Evolutionary conservation across 2,329 filamentous ascomycete genomes (phyloP).

Genomic region (Coleophoma cylindrospora): DNA sequence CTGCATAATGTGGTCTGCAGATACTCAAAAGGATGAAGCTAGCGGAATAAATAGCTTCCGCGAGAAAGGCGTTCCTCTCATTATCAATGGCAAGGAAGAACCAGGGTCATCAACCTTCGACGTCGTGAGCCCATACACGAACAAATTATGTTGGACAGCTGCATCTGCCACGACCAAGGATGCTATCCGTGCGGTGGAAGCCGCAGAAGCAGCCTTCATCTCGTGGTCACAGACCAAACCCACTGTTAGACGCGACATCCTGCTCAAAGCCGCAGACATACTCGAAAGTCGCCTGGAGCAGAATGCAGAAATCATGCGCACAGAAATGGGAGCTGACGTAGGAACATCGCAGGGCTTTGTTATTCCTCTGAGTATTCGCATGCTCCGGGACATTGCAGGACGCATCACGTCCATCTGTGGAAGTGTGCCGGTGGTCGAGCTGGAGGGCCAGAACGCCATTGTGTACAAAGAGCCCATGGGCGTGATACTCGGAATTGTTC

Average conservation of each 20-base stretch:
- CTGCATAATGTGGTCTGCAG: too few relatives aligned
- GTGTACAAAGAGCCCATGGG: conserved; percentile 62
- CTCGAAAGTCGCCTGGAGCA: conserved; percentile 46
- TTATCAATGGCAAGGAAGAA: conserved; percentile 40
- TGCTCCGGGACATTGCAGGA: conserved; percentile 36
- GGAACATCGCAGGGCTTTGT: conserved; percentile 31
- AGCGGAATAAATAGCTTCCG: too few relatives aligned
- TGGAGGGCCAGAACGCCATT: conserved; percentile 51
- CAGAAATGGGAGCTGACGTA: conserved; percentile 43
- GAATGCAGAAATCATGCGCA: conserved; percentile 41
- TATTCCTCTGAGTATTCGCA: conserved; percentile 24
- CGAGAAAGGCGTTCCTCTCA: conserved; percentile 30
- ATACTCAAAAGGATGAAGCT: too few relatives aligned
- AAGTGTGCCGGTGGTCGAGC: conserved; percentile 26
- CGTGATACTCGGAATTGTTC: conserved; percentile 55
- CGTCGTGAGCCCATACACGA: conserved; percentile 44
- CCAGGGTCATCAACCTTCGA: conserved; percentile 36
- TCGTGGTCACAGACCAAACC: conserved; percentile 52
- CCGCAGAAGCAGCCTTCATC: conserved; percentile 51
- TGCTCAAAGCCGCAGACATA: conserved; percentile 49
- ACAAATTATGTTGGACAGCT: conserved; percentile 40
- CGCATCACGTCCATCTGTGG: conserved; percentile 28
- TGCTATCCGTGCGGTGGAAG: conserved; percentile 44
- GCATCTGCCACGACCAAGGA: conserved; percentile 39
- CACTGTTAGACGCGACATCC: conserved; percentile 44